These are phyloP conservation scores for Citrus sp. DNA, from an alignment of 345 rosid species.

Conservation along the genomic window DNA sequence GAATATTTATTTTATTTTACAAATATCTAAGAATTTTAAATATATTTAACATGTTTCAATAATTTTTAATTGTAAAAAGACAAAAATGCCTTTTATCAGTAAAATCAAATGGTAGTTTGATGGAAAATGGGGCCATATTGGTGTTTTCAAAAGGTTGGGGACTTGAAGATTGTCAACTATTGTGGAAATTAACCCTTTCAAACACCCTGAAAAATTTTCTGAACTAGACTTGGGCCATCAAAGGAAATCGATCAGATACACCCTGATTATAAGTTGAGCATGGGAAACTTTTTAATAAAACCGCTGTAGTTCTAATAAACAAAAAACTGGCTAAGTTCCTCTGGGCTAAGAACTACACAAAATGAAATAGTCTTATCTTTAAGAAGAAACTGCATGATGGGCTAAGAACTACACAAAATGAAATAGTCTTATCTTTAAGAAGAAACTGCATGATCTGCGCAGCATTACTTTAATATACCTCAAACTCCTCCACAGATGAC, in stretches of 20 bases:
- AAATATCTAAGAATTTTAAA: too few species aligned
- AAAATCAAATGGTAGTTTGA: too few species aligned
- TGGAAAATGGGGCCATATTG: too few species aligned
- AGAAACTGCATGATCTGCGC: background rate
- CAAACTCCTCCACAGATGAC: constrained; percentile 77
- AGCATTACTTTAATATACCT: constrained; percentile 51
- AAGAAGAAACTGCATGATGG: background rate
- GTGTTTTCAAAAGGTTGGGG: too few species aligned
- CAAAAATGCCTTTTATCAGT: too few species aligned
- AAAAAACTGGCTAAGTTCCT: background rate
- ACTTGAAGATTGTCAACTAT: too few species aligned
- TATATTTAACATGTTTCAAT: too few species aligned
- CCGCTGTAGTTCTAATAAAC: background rate
- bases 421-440: background rate
- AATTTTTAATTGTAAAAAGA: too few species aligned
- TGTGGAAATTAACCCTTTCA: background rate
- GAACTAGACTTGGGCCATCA: background rate
- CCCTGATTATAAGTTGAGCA: background rate
- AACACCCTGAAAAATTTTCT: background rate
- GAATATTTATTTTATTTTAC: too few species aligned
- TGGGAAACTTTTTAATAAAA: background rate
- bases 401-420: background rate
- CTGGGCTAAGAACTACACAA: background rate
- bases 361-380: background rate
- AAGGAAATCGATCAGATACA: background rate